Percentiles rank a stretch among this genome's conserved stretches.
Conservation (phyloP, 2,329 filamentous ascomycete species). For the Metarhizium sp. region DNA sequence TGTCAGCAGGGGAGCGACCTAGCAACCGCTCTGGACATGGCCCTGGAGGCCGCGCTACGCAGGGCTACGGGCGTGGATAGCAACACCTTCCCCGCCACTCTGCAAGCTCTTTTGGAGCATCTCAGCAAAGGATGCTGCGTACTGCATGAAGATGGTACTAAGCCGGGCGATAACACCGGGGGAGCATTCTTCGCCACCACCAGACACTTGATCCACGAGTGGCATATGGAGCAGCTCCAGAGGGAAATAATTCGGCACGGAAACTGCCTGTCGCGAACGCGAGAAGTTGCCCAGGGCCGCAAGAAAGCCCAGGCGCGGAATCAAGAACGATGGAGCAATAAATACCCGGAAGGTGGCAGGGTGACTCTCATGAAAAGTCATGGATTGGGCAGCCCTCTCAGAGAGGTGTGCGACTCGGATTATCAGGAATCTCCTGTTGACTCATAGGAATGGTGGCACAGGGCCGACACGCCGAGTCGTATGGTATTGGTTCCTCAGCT, state of each 20-base stretch:
- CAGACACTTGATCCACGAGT: not conserved
- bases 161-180: not conserved
- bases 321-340: conserved; percentile 1
- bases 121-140: not conserved
- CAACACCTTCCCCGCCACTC: not conserved
- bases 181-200: not conserved
- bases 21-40: not conserved
- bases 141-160: not conserved
- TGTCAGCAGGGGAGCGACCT: not conserved
- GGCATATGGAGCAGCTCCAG: not conserved
- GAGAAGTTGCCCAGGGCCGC: not conserved
- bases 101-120: conserved; percentile 4
- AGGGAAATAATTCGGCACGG: not conserved
- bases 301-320: not conserved
- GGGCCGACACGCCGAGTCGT: not conserved
- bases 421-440: conserved; percentile 6
- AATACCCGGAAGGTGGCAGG: not conserved
- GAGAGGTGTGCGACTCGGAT: conserved; percentile 8
- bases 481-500: not conserved
- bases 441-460: not conserved
- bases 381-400: conserved; percentile 14
- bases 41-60: not conserved
- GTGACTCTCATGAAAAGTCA: conserved; percentile 11
- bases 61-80: not conserved
- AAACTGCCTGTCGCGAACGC: not conserved